Conservation (phyloP, 768 basidiomycete species). For the Pulveroboletus sp. region DNA sequence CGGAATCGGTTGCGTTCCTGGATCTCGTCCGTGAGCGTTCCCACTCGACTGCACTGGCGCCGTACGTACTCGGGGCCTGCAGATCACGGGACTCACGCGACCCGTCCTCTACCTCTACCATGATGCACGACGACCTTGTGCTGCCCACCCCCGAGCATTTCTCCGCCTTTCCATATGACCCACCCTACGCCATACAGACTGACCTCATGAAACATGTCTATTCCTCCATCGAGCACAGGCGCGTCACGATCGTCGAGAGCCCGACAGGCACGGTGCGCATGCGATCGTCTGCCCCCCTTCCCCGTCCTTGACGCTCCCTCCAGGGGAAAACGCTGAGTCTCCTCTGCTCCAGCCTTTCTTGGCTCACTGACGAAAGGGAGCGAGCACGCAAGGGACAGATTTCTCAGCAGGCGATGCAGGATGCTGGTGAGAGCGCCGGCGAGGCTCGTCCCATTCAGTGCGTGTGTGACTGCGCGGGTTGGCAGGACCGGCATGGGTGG, state of each 20-base stretch:
- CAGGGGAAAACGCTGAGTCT: slow-evolving; percentile 87
- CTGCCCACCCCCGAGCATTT: slow-evolving; percentile 66
- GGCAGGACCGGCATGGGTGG: slow-evolving; percentile 69
- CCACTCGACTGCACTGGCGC: too few species aligned
- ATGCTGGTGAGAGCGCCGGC: slow-evolving; percentile 22
- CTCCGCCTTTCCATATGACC: slow-evolving; percentile 75
- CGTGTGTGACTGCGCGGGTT: neutral
- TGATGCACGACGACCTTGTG: slow-evolving; percentile 17
- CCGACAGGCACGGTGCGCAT: slow-evolving; percentile 79
- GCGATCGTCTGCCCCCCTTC: neutral
- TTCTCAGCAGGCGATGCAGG: slow-evolving; percentile 23
- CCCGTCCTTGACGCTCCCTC: neutral
- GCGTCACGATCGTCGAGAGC: slow-evolving; percentile 81
- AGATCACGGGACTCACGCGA: neutral
- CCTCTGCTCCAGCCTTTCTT: slow-evolving; percentile 69
- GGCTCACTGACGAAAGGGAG: slow-evolving; percentile 65
- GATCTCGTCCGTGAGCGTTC: neutral
- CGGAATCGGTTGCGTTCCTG: slow-evolving; percentile 6
- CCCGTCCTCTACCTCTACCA: slow-evolving; percentile 7
- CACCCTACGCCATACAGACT: slow-evolving; percentile 80
- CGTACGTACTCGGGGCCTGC: too few species aligned
- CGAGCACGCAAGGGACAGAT: slow-evolving; percentile 66
- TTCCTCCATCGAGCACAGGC: slow-evolving; percentile 63
- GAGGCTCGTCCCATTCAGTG: neutral
- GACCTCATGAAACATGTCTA: slow-evolving; percentile 90